Evolutionary conservation across 139 green algal genomes (phyloP).

Genomic region (Chlamydomonas sphaeroides): DNA sequence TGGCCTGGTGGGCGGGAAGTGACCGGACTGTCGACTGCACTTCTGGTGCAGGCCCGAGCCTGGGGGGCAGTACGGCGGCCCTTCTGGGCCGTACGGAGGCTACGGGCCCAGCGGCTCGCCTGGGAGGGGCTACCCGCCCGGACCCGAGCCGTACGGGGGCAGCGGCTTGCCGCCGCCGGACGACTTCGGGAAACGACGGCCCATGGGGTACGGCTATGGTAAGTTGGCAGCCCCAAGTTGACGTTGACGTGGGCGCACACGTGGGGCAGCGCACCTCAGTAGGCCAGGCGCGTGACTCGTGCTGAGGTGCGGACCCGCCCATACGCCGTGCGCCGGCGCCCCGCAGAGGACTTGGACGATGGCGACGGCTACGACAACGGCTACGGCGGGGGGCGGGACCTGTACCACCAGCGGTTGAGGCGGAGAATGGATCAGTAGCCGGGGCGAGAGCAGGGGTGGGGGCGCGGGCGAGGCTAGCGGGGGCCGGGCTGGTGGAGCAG

Average conservation of each 20-base stretch:
- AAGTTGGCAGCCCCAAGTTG: too few species aligned
- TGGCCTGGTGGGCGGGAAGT: too few species aligned
- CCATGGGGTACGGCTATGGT: too few species aligned
- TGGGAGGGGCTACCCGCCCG: constrained; percentile 1
- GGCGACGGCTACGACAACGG: constrained; percentile 37
- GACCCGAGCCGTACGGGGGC: constrained; percentile 3
- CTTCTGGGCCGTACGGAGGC: constrained; percentile 23
- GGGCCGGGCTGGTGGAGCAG: background rate
- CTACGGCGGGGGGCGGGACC: constrained; percentile 29
- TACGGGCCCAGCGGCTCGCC: constrained; percentile 34
- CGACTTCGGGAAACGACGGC: constrained; percentile 27
- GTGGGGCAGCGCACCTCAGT: too few species aligned
- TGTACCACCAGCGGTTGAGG: constrained; percentile 39
- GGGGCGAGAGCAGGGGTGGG: background rate
- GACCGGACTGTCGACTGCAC: too few species aligned
- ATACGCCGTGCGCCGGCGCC: too few species aligned
- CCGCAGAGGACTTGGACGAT: constrained; percentile 12
- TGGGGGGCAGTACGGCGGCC: constrained; percentile 23
- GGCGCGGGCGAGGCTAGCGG: background rate
- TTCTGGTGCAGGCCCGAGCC: constrained; percentile 7
- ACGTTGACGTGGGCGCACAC: too few species aligned
- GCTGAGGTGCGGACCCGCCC: too few species aligned
- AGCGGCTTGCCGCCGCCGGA: too few species aligned
- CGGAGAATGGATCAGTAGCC: constrained; percentile 23
- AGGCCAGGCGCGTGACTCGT: too few species aligned